Percentiles rank a stretch among this genome's conserved stretches.
Conservation (phyloP, 2,329 filamentous ascomycete genomes). For the Cryphonectria nitschkei region DNA sequence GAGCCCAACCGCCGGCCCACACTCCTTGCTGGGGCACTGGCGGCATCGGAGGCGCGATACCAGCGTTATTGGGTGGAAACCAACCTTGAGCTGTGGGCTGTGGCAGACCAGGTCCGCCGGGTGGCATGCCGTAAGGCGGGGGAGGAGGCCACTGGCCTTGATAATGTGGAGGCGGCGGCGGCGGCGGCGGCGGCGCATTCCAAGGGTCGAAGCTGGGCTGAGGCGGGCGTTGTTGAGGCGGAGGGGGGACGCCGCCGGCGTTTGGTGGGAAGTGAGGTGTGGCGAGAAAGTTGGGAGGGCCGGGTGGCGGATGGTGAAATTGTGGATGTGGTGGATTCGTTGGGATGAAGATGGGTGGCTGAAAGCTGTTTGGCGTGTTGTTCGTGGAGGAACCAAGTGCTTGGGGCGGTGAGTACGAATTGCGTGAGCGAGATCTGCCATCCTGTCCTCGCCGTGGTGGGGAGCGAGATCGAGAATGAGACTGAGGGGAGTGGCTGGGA, state of each 20-base stretch:
- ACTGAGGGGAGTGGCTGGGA: constrained; percentile 30
- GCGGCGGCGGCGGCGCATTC: constrained; percentile 34
- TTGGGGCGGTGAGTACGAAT: constrained; percentile 27
- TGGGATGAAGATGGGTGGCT: constrained; percentile 25
- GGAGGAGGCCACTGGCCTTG: constrained; percentile 47
- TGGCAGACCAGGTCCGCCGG: constrained; percentile 28
- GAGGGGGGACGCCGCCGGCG: constrained; percentile 21
- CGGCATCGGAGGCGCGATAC: constrained; percentile 6
- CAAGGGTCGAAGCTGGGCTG: constrained; percentile 31
- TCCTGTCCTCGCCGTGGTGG: constrained; percentile 31
- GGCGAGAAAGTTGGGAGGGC: constrained; percentile 33
- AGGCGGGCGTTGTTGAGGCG: constrained; percentile 27
- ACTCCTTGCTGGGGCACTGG: constrained; percentile 27
- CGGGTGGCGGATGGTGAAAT: constrained; percentile 27
- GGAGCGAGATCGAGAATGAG: constrained; percentile 31
- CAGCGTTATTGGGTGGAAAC: constrained; percentile 29
- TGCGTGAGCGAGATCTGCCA: constrained; percentile 38
- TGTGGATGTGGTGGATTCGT: constrained; percentile 28
- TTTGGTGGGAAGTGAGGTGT: constrained; percentile 29
- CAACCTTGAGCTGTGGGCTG: constrained; percentile 33
- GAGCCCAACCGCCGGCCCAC: constrained; percentile 32
- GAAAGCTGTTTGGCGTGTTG: constrained; percentile 13
- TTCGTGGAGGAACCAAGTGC: background rate
- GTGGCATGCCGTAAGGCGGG: constrained; percentile 38
- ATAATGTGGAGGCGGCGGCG: constrained; percentile 44